A percentile compares a stretch with the other conserved stretches of the same genome.
Evolutionary conservation across 1,284 basidiomycete genomes (phyloP).

Genomic region (Ustilago nuda): DNA sequence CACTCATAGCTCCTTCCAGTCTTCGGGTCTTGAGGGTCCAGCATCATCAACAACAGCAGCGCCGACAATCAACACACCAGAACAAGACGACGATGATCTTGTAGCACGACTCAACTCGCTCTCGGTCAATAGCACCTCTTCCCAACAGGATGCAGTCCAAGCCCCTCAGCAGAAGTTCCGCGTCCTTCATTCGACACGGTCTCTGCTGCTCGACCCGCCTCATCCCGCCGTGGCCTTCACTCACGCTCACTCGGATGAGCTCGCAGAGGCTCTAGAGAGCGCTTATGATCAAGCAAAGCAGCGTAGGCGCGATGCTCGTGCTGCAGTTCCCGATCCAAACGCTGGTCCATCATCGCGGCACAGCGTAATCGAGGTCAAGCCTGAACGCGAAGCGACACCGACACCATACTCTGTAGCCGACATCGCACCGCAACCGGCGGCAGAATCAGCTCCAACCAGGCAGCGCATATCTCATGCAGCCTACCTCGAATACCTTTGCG

Average conservation of each 20-base stretch:
- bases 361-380: not conserved
- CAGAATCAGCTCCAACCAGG: not conserved
- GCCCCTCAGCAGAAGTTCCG: slow-evolving; percentile 29
- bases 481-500: slow-evolving; percentile 45
- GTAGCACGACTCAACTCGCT: slow-evolving; percentile 48
- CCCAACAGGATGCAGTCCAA: not conserved
- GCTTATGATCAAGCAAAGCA: slow-evolving; percentile 44
- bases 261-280: slow-evolving; percentile 30
- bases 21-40: not conserved
- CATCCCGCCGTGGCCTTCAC: slow-evolving; percentile 51
- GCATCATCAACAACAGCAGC: not conserved
- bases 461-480: slow-evolving; percentile 39
- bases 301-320: slow-evolving; percentile 21
- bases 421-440: not conserved
- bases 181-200: slow-evolving; percentile 39
- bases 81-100: slow-evolving; percentile 42
- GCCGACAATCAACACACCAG: not conserved
- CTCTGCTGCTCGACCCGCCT: slow-evolving; percentile 50
- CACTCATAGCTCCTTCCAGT: slow-evolving; percentile 5
- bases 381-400: slow-evolving; percentile 25
- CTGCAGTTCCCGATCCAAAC: not conserved
- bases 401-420: slow-evolving; percentile 13
- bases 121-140: slow-evolving; percentile 20
- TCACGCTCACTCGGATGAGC: slow-evolving; percentile 51
- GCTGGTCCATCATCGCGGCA: not conserved